Base-by-base conservation (phyloP, 257 asterid species). In the Solanum pinnatisectum region DNA sequence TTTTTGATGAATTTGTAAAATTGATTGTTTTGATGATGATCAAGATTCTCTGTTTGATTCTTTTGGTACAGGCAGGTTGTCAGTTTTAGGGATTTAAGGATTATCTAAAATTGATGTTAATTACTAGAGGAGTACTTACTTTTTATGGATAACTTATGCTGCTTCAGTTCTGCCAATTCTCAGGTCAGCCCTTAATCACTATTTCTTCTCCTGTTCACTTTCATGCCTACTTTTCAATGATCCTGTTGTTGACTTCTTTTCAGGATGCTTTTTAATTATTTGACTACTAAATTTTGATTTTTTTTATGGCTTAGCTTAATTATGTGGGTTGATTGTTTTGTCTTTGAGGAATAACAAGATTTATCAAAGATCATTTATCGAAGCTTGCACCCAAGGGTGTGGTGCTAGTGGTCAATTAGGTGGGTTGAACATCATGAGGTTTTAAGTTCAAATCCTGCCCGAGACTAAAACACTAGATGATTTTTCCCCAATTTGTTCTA, bases 111-210 rank as follows among this genome's bases (percentile, higher is more conserved):
- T 63, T 63, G 71, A 94, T 93, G 95, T 89, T 94, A 90, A 84
- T 90, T 92, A 88, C 91, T 87, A 88, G 90, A 46, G 91, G 91
- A 87, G 87, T 87, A 32, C 40, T 30, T 90, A 86, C 56, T 40
- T 86, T 84, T 88, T 40, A 94, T 95, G 98, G 95, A 92, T 90
- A 92, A 81, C 87, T 88, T 94, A 8, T 94, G 98, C 94, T 95
- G 98, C 92, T 95, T 92, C 95, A 92, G 27, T 86, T 68, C 87
- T 76, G 83, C 33, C 10, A 76, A 83, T 88, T 92, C 96, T 46
- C 92, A 90, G 95, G 98, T 94, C 89, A 88, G 87, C 85, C 89
- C 90, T 89, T 44, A 37, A 22, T 84, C 8, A 5, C 32, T 67
- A 23, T 72, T 12, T 65, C 35, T 46, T 67, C 13, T 74, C 18